Evolutionary conservation across 1,284 basidiomycete genomes (phyloP), one percentile per base, ranked within the genome.

Genomic region (Xerocomus amazonicus): DNA sequence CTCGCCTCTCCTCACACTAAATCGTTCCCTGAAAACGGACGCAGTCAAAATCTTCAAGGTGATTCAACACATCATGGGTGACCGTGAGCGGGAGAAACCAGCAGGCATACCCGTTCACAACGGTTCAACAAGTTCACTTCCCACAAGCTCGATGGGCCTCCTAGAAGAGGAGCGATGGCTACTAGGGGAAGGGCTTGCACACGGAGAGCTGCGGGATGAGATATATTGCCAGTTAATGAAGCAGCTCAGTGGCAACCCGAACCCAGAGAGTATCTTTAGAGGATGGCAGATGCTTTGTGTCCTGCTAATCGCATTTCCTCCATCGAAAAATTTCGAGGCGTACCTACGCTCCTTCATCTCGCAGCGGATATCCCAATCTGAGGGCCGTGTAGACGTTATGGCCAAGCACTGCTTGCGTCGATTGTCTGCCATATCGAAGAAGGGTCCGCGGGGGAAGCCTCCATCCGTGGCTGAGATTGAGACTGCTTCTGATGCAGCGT

Each of bases 281-380:
- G 93, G 92, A 27, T 96, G 92, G 88, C 93, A 96, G 63, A 72
- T 96, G 40, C 73, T 96, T 32, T 95, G 91, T 63, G 92, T 95
- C 1, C 72, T 94, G 27, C 75, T 94, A 14, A 80, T 90, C 47
- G 87, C 90, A 1, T 96, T 96, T 65, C 88, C 90, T 4, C 93
- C 93, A 0, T 93, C 90, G 16, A 92, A 92, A 69, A 86, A 92
- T 64, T 92, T 96, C 58, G 90, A 92, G 65, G 76, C 83, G 0
- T 90, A 90, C 64, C 76, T 96, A 4, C 80, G 78, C 31, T 75
- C 79, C 10, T 96, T 93, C 70, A 81, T 95, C 41, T 78, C 84
- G 51, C 80, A 81, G 55, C 80, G 78, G 54, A 85, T 77, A 27
- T 72, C 70, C 23, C 79, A 84, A 40, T 78, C 78, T 43, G 84